phyloP scores from a whole-genome alignment of 1,284 basidiomycete genomes.

The Limonomyces culmigenus region DNA sequence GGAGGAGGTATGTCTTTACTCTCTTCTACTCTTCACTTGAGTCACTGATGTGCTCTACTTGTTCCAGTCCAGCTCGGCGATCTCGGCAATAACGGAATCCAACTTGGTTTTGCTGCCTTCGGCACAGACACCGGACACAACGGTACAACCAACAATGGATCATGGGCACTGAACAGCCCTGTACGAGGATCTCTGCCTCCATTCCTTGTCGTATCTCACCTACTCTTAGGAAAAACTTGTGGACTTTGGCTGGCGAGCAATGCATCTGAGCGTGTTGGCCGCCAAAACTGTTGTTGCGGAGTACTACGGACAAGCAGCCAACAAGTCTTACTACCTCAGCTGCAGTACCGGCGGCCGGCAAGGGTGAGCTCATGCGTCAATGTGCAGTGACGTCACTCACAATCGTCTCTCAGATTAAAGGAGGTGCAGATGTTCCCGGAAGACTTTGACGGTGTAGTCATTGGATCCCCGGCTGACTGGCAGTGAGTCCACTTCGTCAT shows the following conservation, averaged over 20 bases:
- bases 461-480: conserved; percentile 13
- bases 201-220: too few species aligned
- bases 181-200: too few species aligned
- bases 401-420: conserved; percentile 9
- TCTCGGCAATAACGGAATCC: too few species aligned
- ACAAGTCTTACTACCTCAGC: conserved; percentile 1
- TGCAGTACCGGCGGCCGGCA: conserved; percentile 8
- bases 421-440: conserved; percentile 13
- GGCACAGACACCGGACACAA: too few species aligned
- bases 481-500: too few species aligned
- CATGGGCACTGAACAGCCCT: too few species aligned
- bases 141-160: too few species aligned
- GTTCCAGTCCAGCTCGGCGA: too few species aligned
- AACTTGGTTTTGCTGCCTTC: too few species aligned
- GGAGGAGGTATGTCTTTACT: too few species aligned
- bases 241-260: background rate
- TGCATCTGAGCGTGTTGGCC: conserved; percentile 1
- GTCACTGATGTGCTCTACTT: too few species aligned
- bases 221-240: background rate
- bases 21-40: too few species aligned
- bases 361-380: conserved; percentile 7
- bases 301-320: background rate
- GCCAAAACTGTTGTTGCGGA: background rate
- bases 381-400: background rate
- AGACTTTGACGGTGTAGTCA: conserved; percentile 14